These are phyloP conservation scores for Boletus sensibilis DNA, from an alignment of 768 basidiomycete species.

Conservation along the genomic window DNA sequence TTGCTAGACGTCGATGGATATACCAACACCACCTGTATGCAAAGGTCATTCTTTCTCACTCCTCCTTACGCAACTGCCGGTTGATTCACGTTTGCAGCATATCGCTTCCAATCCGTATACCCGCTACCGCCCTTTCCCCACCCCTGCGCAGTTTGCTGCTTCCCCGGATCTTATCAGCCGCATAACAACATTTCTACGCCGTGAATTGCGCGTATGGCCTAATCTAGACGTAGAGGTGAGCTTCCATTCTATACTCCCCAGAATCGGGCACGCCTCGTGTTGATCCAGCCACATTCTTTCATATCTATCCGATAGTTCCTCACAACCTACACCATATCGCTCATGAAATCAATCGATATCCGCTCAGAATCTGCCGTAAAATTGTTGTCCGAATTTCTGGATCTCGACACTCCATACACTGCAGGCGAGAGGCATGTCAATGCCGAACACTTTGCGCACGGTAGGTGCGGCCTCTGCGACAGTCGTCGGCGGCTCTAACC, in stretches of 20 bases:
- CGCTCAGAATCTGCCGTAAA: constrained; percentile 86
- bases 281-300: constrained; percentile 15
- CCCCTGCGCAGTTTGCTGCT: constrained; percentile 76
- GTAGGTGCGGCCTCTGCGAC: constrained; percentile 41
- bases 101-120: constrained; percentile 86
- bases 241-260: constrained; percentile 1
- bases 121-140: constrained; percentile 87
- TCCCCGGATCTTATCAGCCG: constrained; percentile 73
- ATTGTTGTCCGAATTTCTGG: constrained; percentile 83
- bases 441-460: constrained; percentile 94
- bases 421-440: constrained; percentile 60
- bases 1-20: constrained; percentile 73
- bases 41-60: constrained; percentile 56
- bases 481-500: background rate
- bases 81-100: constrained; percentile 53
- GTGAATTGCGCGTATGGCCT: constrained; percentile 86
- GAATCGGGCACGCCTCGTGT: background rate
- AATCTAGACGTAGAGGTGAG: constrained; percentile 86
- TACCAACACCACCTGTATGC: constrained; percentile 80
- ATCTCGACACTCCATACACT: constrained; percentile 61
- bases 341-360: constrained; percentile 92
- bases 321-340: constrained; percentile 81
- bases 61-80: background rate
- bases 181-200: constrained; percentile 76
- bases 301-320: constrained; percentile 60